phyloP scores from a whole-genome alignment of 2,329 filamentous ascomycete genomes.

The Cadophora malorum region DNA sequence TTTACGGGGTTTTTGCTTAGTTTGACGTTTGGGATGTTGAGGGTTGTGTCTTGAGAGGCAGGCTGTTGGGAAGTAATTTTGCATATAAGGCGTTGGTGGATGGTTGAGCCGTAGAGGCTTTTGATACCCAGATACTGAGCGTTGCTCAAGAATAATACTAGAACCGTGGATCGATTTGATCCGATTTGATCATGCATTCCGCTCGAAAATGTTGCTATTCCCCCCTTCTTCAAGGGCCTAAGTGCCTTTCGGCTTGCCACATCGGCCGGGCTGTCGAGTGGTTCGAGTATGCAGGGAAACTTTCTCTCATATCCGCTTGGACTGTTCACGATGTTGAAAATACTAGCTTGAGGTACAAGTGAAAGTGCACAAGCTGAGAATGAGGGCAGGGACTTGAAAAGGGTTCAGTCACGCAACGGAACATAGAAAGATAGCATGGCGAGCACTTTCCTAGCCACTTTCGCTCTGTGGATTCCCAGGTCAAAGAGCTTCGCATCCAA shows the following conservation, averaged over 20 bases:
- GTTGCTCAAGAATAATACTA: not conserved
- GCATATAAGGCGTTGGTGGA: slow-evolving; percentile 20
- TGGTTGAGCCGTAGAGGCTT: not conserved
- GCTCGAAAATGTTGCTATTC: not conserved
- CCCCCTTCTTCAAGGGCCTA: not conserved
- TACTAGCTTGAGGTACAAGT: too few relatives aligned
- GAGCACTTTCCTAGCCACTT: not conserved
- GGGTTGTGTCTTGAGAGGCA: slow-evolving; percentile 40
- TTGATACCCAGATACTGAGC: slow-evolving; percentile 4
- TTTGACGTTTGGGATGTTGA: slow-evolving; percentile 74
- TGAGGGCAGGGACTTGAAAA: too few relatives aligned
- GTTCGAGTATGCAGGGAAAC: too few relatives aligned
- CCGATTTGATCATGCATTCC: not conserved
- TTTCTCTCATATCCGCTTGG: too few relatives aligned
- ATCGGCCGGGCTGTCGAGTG: too few relatives aligned
- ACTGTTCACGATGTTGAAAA: too few relatives aligned
- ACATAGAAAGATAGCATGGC: too few relatives aligned
- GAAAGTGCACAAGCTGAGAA: too few relatives aligned
- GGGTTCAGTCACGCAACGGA: too few relatives aligned
- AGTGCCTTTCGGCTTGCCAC: too few relatives aligned
- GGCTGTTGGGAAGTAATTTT: not conserved
- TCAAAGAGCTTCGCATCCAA: not conserved
- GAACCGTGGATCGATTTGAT: not conserved
- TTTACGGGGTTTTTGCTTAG: slow-evolving; percentile 84
- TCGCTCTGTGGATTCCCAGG: not conserved